Base-by-base conservation (phyloP, 1,284 basidiomycete genomes). In the Ustilago tritici region DNA sequence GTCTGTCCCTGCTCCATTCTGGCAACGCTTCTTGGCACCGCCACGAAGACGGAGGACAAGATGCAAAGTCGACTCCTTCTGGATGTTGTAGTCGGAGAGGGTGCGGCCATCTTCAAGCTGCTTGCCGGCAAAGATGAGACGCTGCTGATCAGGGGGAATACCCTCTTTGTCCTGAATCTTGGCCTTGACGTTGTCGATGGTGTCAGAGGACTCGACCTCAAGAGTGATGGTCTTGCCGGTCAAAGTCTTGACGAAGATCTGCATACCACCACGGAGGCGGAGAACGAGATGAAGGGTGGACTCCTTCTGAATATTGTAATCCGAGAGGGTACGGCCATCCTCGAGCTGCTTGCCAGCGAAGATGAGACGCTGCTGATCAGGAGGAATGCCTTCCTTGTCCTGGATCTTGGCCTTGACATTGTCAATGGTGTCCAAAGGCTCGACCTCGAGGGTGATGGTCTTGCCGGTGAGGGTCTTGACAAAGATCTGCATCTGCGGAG, bases 221-320 rank as follows among this genome's bases (percentile, higher is more conserved):
- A 94, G 67, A 85, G 95, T 96, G 90, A 97, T 96, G 81, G 95
- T 97, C 90, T 98, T 98, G 88, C 96, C 95, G 89, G 95, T 98
- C 81, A 98, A 93, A 90, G 93, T 85, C 82, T 86, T 86, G 77
- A 86, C 85, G 49, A 86, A 85, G 65, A 86, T 83, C 58, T 85
- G 84, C 84, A 85, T 84, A 79, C 93, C 93, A 87, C 93, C 83
- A 90, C 91, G 89, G 54, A 92, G 90, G 87, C 93, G 91, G 76
- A 98, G 92, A 78, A 98, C 96, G 78, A 98, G 89, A 88, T 99
- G 95, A 76, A 99, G 93, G 66, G 95, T 99, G 50, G 94, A 96
- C 89, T 98, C 95, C 90, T 98, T 98, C 90, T 99, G 95, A 86
- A 98, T 97, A 90, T 93, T 94, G 89, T 84, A 84, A 66, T 84